These are phyloP conservation scores for Cladophialophora chaetospira DNA, from an alignment of 2,329 filamentous ascomycete genomes.

Conservation along the genomic window DNA sequence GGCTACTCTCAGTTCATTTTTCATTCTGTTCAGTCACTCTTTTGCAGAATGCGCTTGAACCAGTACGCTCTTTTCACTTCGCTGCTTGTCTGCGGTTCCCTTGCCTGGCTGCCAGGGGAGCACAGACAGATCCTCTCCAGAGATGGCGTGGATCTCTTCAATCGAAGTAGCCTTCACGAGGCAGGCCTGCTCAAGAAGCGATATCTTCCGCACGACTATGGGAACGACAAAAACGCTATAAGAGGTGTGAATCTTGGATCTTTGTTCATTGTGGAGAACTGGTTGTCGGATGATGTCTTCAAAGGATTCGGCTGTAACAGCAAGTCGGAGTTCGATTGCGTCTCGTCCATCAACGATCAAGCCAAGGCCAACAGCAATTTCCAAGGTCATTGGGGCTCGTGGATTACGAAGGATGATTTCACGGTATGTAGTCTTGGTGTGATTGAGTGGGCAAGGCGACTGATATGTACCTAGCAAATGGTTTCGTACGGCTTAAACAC, in stretches of 20 bases:
- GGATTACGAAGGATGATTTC: conserved; percentile 54
- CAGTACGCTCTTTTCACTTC: not conserved
- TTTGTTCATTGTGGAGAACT: conserved; percentile 57
- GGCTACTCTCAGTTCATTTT: not conserved
- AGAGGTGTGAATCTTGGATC: conserved; percentile 59
- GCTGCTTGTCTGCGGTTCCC: conserved; percentile 5
- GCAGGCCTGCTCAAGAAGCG: conserved; percentile 19
- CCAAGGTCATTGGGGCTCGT: conserved; percentile 54
- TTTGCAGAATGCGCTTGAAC: conserved; percentile 7
- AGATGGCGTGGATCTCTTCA: conserved; percentile 35
- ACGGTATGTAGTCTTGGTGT: conserved; percentile 24
- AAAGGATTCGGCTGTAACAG: conserved; percentile 50
- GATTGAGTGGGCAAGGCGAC: not conserved
- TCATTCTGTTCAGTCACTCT: not conserved
- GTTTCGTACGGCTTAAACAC: conserved; percentile 55
- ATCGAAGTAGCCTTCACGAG: conserved; percentile 19
- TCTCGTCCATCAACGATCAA: conserved; percentile 50
- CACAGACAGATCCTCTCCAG: conserved; percentile 34
- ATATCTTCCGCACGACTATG: conserved; percentile 15
- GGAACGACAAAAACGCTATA: conserved; percentile 43
- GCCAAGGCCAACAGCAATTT: conserved; percentile 51
- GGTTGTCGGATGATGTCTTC: conserved; percentile 55
- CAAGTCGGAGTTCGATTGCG: conserved; percentile 53
- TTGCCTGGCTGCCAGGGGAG: conserved; percentile 36
- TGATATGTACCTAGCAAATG: conserved; percentile 43